Evolutionary conservation across 1,284 basidiomycete species (phyloP), one percentile per base, ranked within the genome.

Genomic region (Austroboletus niveus): DNA sequence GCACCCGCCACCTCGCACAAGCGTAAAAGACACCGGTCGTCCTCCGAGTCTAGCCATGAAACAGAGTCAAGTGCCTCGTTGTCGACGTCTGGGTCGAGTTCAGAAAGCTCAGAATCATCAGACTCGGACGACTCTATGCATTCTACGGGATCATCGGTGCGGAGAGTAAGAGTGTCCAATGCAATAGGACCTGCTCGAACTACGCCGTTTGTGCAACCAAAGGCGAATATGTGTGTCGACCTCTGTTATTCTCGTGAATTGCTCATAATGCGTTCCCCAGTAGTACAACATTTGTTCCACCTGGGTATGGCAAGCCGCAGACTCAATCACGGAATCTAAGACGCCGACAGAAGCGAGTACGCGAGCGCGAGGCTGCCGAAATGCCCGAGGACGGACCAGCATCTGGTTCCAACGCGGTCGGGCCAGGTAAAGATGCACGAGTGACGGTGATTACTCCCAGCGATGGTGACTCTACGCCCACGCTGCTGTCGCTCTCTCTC

Each of bases 301-400:
- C 85, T 0, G 84, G 85, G 1, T 66, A 75, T 35, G 88, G 87
- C 7, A 89, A 85, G 65, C 65, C 77, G 1, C 68, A 79, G n/a
- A 90, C 88, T 0, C 82, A 78, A 10, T 75, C 72, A 34, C 80
- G 88, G 4, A 90, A 91, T 63, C 63, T 76, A 29, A 82, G 88
- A 34, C 74, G 85, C n/a, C 77, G 81, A 44, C 61, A 76, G 14
- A 81, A 80, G 56, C 73, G 72, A 11, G 54, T 69, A 55, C 64
- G 70, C 51, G 70, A 72, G 36, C 68, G 60, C 8, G 60, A 66
- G 12, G 48, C 56, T 2, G 22, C 20, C 6, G 14, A 40, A 52
- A 9, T 10, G 40, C 42, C 48, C n/a, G 17, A 35, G 29, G 32
- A 31, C 11, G 57, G 47, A 39, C 56, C 61, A 7, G 50, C 45